Evolutionary conservation across 2,329 filamentous ascomycete species (phyloP), one percentile per base, ranked within the genome.

Genomic region (Seiridium unicorne): DNA sequence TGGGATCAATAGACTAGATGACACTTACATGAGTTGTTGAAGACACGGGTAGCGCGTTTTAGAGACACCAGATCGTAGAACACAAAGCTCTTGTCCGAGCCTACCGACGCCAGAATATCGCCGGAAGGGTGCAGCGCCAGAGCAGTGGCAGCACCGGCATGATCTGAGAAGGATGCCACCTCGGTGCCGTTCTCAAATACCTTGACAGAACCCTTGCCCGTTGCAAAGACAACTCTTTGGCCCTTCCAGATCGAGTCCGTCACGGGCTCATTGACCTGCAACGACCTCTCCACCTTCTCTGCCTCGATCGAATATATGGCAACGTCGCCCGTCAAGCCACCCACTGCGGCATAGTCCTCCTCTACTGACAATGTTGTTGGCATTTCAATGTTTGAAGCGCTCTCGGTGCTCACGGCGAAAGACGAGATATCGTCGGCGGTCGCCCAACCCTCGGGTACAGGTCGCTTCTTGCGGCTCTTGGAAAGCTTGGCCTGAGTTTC

Each of bases 31-130:
- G 90, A 84, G 74, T 94, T 89, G 32, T 88, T 90, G 73, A 89
- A 95, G 47, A 93, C 86, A 66, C 94, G 92, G 58, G 89, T 90
- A 51, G 93, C 86, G 34, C 88, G 85, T 69, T 87, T 85, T 70
- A 87, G 81, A 3, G 80, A 81, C 26, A 82, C 75, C 44, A 97
- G 75, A 65, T 98, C 92, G 75, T 98, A 97, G 63, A 98, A 86
- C 2, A 93, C 86, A 70, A 96, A 93, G 74, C 90, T 94, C 84
- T 97, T 97, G 74, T 99, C 95, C 1, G 87, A 84, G 54, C 94
- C 93, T 40, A 95, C 90, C 0, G 94, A 97, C 2, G 91, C 94
- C 51, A 97, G 74, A 60, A 99, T 86, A 57, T 90, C 86, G 44
- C 90, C 91, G 65, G 90, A 89, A 1, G 95, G 92, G 73, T 99